Evolutionary conservation across 2,329 filamentous ascomycete species (phyloP).

Genomic region (Colletotrichum gloeosporioides): DNA sequence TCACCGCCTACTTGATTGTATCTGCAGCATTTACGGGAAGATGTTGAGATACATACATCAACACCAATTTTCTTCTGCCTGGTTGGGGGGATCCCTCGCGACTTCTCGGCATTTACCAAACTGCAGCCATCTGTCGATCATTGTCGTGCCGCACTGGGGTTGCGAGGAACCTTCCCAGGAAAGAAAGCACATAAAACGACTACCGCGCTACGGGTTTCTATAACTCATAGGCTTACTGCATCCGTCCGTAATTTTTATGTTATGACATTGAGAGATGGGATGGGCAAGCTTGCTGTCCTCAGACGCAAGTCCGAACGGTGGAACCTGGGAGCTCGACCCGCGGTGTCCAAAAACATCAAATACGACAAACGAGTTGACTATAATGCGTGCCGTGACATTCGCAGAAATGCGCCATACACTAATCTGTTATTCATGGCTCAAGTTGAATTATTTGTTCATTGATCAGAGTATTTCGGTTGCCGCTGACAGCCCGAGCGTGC

Average conservation of each 20-base stretch:
- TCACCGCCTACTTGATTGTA: background rate
- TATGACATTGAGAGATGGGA: background rate
- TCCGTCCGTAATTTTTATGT: background rate
- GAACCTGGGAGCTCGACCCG: background rate
- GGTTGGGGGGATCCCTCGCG: background rate
- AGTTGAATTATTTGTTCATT: background rate
- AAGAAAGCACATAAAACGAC: background rate
- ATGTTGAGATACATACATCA: background rate
- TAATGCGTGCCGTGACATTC: background rate
- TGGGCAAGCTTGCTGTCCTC: background rate
- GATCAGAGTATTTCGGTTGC: background rate
- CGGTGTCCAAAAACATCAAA: background rate
- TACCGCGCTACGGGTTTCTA: background rate
- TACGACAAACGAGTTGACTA: background rate
- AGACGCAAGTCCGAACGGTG: background rate
- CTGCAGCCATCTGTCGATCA: slow-evolving; percentile 2
- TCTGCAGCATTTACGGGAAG: background rate
- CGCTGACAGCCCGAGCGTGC: background rate
- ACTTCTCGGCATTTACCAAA: background rate
- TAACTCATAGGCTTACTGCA: background rate
- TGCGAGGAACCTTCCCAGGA: background rate
- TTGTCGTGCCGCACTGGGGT: background rate
- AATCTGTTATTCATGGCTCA: background rate
- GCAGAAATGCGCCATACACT: background rate
- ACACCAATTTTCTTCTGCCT: background rate